Percentiles rank a stretch among this genome's conserved stretches.
Evolutionary conservation across 129 eudicot genomes (phyloP).

Genomic region (Tanacetum coccineum): DNA sequence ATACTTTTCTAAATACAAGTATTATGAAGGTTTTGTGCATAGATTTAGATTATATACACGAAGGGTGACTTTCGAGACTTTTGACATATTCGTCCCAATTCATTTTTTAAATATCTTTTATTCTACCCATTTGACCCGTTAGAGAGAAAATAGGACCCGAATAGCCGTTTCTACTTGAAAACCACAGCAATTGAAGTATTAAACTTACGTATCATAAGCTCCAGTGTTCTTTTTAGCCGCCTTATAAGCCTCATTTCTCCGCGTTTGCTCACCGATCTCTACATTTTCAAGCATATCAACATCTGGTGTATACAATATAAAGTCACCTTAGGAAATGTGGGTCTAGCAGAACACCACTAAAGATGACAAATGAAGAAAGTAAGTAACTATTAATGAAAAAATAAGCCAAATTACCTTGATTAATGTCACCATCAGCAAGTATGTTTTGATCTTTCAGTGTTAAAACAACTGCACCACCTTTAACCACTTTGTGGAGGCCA

Average conservation of each 20-base stretch:
- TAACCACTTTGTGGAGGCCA: conserved; percentile 92
- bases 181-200: conserved; percentile 6
- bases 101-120: neutral
- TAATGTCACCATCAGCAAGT: conserved; percentile 86
- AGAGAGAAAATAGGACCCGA: neutral
- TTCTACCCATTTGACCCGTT: neutral
- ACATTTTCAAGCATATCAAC: conserved; percentile 98
- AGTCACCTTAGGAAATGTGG: conserved; percentile 55
- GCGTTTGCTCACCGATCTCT: conserved; percentile 97
- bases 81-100: neutral
- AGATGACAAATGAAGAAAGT: conserved; percentile 20
- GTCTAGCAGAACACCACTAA: conserved; percentile 47
- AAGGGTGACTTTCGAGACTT: neutral
- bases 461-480: conserved; percentile 98
- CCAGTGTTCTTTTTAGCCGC: conserved; percentile 79
- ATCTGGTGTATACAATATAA: conserved; percentile 66
- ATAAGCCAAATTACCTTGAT: conserved; percentile 52
- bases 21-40: neutral
- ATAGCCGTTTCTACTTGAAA: neutral
- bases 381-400: neutral
- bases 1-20: too few species aligned
- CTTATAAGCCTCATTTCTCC: conserved; percentile 86
- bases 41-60: neutral
- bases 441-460: conserved; percentile 97
- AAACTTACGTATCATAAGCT: conserved; percentile 78